phyloP scores from a whole-genome alignment of 2,329 filamentous ascomycete genomes.

The Aureobasidium vineae region DNA sequence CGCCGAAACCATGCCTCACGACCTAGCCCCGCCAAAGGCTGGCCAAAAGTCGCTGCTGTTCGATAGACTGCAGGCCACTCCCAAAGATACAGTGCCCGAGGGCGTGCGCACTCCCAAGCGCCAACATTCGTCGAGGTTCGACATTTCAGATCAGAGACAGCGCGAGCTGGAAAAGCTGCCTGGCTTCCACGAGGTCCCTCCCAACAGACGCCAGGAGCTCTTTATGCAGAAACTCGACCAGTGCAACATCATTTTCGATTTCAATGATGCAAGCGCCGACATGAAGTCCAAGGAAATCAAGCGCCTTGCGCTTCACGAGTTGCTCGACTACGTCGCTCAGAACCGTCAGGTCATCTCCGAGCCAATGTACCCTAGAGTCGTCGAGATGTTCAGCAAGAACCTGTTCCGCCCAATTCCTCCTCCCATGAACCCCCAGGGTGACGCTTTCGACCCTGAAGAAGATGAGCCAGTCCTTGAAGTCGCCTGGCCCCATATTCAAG shows the following conservation, averaged over 20 bases:
- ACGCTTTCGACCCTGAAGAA: conserved; percentile 97
- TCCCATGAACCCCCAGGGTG: conserved; percentile 94
- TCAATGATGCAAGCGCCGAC: conserved; percentile 95
- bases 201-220: conserved; percentile 88
- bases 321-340: conserved; percentile 97
- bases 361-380: conserved; percentile 96
- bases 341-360: conserved; percentile 98
- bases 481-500: conserved; percentile 98
- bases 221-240: conserved; percentile 99
- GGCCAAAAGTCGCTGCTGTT: conserved; percentile 86
- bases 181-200: conserved; percentile 95
- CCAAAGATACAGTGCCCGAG: conserved; percentile 87
- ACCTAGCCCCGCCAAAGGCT: conserved; percentile 89
- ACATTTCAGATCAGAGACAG: conserved; percentile 86
- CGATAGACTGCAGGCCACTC: conserved; percentile 85
- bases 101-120: conserved; percentile 92
- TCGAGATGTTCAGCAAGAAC: conserved; percentile 99
- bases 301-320: conserved; percentile 87
- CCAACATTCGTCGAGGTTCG: conserved; percentile 96
- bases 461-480: conserved; percentile 98
- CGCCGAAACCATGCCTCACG: conserved; percentile 96
- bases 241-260: conserved; percentile 99
- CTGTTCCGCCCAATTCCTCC: conserved; percentile 95
- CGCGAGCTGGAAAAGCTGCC: conserved; percentile 95
- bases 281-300: conserved; percentile 99